Evolutionary conservation across 306 rosid species (phyloP).

Genomic region (Malus orientalis): DNA sequence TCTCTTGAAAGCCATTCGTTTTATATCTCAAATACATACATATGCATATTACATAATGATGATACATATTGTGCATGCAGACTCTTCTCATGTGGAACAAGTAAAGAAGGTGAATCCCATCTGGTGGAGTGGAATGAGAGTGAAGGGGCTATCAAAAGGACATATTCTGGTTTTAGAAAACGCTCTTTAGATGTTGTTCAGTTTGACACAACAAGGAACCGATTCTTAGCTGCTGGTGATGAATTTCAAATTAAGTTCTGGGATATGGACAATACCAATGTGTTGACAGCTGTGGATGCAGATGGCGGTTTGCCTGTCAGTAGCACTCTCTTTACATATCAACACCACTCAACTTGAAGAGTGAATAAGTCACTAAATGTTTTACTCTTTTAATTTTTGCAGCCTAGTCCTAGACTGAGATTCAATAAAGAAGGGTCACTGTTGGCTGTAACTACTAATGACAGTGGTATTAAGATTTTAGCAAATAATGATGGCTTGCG

Average conservation of each 20-base stretch:
- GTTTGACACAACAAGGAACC: constrained; percentile 42
- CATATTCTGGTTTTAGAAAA: constrained; percentile 36
- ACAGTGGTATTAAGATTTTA: constrained; percentile 36
- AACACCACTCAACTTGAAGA: background rate
- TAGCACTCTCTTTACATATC: background rate
- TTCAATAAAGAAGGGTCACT: constrained; percentile 43
- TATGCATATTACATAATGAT: background rate
- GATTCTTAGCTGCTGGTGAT: constrained; percentile 43
- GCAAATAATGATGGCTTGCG: constrained; percentile 35
- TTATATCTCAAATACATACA: background rate
- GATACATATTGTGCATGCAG: constrained; percentile 1
- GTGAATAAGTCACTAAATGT: background rate
- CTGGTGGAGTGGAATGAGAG: constrained; percentile 49
- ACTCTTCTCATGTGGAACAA: constrained; percentile 42
- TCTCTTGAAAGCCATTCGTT: background rate
- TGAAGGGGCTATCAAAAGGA: constrained; percentile 38
- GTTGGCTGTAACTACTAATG: constrained; percentile 37
- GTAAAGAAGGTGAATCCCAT: constrained; percentile 43
- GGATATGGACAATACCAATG: constrained; percentile 33
- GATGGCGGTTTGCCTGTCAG: constrained; percentile 41
- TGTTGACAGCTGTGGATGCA: constrained; percentile 33
- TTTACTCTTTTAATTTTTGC: constrained; percentile 5
- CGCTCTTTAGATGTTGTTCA: constrained; percentile 37
- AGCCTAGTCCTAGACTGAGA: constrained; percentile 40
- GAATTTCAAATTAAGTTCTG: constrained; percentile 43